Conservation (phyloP, 139 green algal species). For the Gonium pectorale region DNA sequence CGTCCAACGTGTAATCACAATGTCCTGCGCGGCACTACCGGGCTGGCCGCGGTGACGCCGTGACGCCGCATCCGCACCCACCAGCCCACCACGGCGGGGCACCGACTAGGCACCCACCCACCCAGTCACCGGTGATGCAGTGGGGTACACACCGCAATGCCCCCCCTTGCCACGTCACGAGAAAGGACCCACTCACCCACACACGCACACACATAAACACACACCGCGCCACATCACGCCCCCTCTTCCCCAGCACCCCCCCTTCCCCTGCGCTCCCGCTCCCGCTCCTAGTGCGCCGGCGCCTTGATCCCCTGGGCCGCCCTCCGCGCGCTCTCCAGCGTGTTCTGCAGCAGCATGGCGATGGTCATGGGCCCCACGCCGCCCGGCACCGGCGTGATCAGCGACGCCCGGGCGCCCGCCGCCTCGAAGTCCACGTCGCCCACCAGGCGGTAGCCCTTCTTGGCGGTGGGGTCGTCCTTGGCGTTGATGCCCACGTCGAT, state of each 20-base stretch:
- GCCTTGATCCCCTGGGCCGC: slow-evolving; percentile 16
- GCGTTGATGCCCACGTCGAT: slow-evolving; percentile 98
- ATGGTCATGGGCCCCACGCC: slow-evolving; percentile 98
- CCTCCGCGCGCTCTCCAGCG: slow-evolving; percentile 58
- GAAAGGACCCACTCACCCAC: too few species aligned
- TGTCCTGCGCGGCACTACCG: too few species aligned
- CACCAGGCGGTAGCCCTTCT: slow-evolving; percentile 87
- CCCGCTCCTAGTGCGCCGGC: not conserved
- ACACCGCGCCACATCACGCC: not conserved
- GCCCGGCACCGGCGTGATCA: slow-evolving; percentile 96
- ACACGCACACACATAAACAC: too few species aligned
- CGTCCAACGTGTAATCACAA: too few species aligned
- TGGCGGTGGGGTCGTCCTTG: slow-evolving; percentile 71
- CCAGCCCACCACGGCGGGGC: too few species aligned
- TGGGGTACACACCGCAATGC: too few species aligned
- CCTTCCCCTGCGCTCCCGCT: not conserved
- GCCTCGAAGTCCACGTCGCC: slow-evolving; percentile 86
- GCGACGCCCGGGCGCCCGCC: slow-evolving; percentile 69
- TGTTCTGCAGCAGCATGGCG: slow-evolving; percentile 74
- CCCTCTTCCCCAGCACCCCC: not conserved
- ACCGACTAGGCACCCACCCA: too few species aligned
- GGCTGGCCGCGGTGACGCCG: too few species aligned
- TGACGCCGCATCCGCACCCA: too few species aligned
- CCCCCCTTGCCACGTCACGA: too few species aligned
- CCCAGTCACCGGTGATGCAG: too few species aligned